Conservation (phyloP, 1,139 yeast species). For the Pichia sp. region DNA sequence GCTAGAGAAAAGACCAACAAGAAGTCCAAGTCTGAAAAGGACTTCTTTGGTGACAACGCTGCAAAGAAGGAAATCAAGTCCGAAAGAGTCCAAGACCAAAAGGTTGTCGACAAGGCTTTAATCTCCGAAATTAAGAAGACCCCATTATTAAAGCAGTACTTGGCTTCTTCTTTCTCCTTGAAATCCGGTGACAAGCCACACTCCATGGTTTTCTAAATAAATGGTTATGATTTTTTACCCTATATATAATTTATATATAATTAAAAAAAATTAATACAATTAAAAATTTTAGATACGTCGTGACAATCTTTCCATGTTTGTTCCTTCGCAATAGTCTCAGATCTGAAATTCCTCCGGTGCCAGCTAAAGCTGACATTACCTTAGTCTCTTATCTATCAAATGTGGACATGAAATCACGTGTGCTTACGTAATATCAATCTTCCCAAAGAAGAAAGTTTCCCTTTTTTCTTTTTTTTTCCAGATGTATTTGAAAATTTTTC, state of each 20-base stretch:
- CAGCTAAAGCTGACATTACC: too few species aligned
- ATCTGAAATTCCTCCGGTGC: not conserved
- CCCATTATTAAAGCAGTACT: conserved; percentile 96
- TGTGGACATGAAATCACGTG: not conserved
- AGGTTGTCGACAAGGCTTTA: conserved; percentile 90
- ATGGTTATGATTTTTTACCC: conserved; percentile 15
- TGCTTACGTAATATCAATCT: not conserved
- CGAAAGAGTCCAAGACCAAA: conserved; percentile 97
- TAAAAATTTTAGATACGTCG: conserved; percentile 10
- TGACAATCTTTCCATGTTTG: not conserved
- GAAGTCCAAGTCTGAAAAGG: conserved; percentile 72
- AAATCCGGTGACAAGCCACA: conserved; percentile 99
- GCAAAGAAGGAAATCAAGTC: conserved; percentile 86
- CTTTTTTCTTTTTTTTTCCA: not conserved
- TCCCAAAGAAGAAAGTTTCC: not conserved
- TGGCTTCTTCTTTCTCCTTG: conserved; percentile 92
- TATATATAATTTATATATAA: conserved; percentile 12
- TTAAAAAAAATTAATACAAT: conserved; percentile 17
- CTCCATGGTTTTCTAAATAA: conserved; percentile 85
- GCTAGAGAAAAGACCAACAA: conserved; percentile 73
- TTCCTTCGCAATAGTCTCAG: not conserved
- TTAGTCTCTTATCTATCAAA: not conserved
- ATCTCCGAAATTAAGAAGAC: conserved; percentile 94
- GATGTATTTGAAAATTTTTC: conserved; percentile 2
- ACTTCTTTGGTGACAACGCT: conserved; percentile 69